Conservation (phyloP, 257 asterid species). For the Galeopsis tetrahit region DNA sequence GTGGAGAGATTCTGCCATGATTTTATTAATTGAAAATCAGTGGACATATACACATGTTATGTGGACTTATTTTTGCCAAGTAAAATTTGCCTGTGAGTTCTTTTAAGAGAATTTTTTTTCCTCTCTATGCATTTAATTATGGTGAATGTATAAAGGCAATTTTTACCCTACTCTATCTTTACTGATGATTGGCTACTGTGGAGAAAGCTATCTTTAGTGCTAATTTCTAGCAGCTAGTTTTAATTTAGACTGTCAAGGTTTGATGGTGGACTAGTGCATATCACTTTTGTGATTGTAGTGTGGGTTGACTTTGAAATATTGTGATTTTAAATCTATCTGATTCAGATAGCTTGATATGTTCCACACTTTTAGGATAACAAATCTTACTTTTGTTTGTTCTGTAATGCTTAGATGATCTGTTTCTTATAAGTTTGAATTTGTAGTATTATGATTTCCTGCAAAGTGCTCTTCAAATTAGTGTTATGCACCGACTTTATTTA, state of each 20-base stretch:
- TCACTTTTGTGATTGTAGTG: not conserved
- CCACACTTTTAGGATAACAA: constrained; percentile 1
- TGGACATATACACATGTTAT: constrained; percentile 4
- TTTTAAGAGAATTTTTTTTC: not conserved
- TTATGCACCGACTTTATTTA: constrained; percentile 11
- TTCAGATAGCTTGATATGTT: constrained; percentile 7
- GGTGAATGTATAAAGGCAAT: constrained; percentile 23
- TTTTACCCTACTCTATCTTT: not conserved
- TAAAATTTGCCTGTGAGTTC: constrained; percentile 19
- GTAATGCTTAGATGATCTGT: not conserved
- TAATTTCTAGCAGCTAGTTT: not conserved
- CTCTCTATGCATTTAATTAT: constrained; percentile 13
- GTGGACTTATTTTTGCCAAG: not conserved
- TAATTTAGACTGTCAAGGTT: constrained; percentile 24
- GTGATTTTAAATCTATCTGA: not conserved
- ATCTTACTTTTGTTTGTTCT: constrained; percentile 18
- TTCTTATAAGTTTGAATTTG: not conserved
- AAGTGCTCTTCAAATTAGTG: constrained; percentile 20
- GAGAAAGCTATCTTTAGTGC: not conserved
- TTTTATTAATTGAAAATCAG: not conserved
- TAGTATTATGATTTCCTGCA: constrained; percentile 7
- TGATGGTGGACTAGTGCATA: constrained; percentile 14
- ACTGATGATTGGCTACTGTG: constrained; percentile 27
- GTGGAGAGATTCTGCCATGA: constrained; percentile 19
- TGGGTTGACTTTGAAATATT: constrained; percentile 1